Evolutionary conservation across 768 basidiomycete species (phyloP), one percentile per base, ranked within the genome.

Genomic region (Tricholomella constricta): DNA sequence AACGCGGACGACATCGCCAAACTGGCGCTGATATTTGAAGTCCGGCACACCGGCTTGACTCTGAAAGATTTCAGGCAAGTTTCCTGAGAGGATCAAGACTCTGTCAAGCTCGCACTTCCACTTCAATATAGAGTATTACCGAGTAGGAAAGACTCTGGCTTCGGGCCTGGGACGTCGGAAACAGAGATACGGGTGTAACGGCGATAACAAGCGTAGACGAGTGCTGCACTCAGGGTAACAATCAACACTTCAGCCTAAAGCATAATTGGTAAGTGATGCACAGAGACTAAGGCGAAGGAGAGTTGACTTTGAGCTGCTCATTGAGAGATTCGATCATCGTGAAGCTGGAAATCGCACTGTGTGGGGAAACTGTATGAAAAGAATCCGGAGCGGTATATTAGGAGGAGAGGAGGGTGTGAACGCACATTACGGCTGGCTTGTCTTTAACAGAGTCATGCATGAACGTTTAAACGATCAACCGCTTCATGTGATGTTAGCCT

Each of bases 1-100:
- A 50, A 84, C 60, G 34, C 78, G 77, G 26, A 80, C 75, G 14
- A 82, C 69, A 55, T 77, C 76, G 2, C 82, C 81, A 57, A 71
- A 84, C 53, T 71, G 62, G 29, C 63, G 67, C 57, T 78, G 75
- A 64, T 80, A 83, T 59, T 77, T 78, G 63, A 82, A 82, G 54
- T 83, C 81, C 6, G 77, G 72, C 45, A 72, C 71, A 10, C 75
- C 81, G 15, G 74, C 80, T 61, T 81, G 74, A 52, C 76, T 77
- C 55, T 79, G 78, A 55, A 80, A 77, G 37, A 79, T 64, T 56
- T 82, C 76, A 20, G 70, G 71, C 19, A 82, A 65, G 51, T 79
- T 78, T 12, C 82, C 82, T 83, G 55, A 12, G 35, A 35, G 9
- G 23, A 34, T 19, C 25, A 29, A n/a, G n/a, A n/a, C n/a, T n/a